Percentiles rank a stretch among this genome's conserved stretches.
Conservation (phyloP, 176 grass and related monocot genomes). For the Hyparrhenia diplandra region DNA sequence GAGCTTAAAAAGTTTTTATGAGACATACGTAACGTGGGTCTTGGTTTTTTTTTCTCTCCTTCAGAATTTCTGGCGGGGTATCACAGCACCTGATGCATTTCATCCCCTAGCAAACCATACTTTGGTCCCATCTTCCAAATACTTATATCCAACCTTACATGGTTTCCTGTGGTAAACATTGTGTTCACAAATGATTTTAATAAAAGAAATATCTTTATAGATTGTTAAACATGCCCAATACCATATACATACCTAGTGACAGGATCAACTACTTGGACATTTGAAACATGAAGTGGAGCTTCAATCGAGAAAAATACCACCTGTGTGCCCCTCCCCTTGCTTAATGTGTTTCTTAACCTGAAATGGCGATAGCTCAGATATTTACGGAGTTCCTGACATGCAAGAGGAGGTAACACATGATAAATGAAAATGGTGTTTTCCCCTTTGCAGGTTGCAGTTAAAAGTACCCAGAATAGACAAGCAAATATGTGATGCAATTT, state of each 20-base stretch:
- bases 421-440: neutral
- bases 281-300: constrained; percentile 99
- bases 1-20: constrained; percentile 14
- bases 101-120: constrained; percentile 71
- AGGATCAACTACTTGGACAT: constrained; percentile 87
- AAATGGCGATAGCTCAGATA: constrained; percentile 8
- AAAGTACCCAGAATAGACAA: neutral
- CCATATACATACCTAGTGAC: constrained; percentile 70
- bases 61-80: constrained; percentile 89
- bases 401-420: neutral
- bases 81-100: constrained; percentile 68
- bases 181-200: neutral
- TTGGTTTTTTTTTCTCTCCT: constrained; percentile 84
- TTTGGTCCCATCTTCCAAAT: constrained; percentile 85
- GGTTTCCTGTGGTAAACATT: constrained; percentile 46
- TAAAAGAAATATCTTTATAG: neutral
- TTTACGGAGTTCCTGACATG: neutral
- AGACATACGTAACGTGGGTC: constrained; percentile 64
- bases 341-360: constrained; percentile 99
- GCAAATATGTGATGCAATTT: neutral
- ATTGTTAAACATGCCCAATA: neutral
- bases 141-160: constrained; percentile 76
- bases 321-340: constrained; percentile 81
- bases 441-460: neutral
- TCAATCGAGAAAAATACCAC: constrained; percentile 98